Evolutionary conservation across 345 rosid species (phyloP), one percentile per base, ranked within the genome.

Genomic region (Firmiana major): DNA sequence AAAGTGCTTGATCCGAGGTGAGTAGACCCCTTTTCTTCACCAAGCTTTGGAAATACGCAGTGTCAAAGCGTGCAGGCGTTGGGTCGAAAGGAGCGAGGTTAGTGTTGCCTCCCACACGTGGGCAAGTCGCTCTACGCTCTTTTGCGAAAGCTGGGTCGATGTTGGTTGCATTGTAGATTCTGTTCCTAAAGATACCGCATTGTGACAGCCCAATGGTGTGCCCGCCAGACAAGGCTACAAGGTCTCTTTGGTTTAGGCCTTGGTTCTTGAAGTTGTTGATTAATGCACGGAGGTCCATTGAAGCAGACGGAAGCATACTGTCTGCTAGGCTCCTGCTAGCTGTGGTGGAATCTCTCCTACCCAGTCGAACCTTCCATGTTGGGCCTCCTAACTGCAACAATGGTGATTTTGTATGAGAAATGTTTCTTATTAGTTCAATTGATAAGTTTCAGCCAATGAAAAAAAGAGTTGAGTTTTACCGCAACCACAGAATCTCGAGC

Each of bases 221-320:
- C 34, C 80, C 87, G 1, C 91, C 89, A 0, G 90, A 67, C 80
- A 88, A 82, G 0, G 84, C 87, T 12, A 85, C 90, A 7, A 89
- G 68, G 76, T 88, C 93, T 48, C 48, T 76, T 19, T 63, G 70
- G 72, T 79, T 43, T 5, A 90, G 82, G 1, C 90, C 90, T 43
- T 86, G 87, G 0, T 59, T 84, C 34, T 76, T 74, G 79, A 88
- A 90, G 80, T 22, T 77, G 5, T 10, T 7, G 75, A 81, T 70
- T 5, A 86, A 85, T 13, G 26, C 79, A 1, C 79, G 38, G n/a
- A 90, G 87, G 76, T 80, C 77, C 79, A 71, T 21, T 46, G 34
- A 31, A 16, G 87, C 86, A 0, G 80, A 42, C 1, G 90, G 89
- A 9, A 90, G 54, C 77, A 81, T 70, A 0, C 0, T 11, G 49